Conservation (phyloP, 139 green algal species). For the Haematococcus lacustris region DNA sequence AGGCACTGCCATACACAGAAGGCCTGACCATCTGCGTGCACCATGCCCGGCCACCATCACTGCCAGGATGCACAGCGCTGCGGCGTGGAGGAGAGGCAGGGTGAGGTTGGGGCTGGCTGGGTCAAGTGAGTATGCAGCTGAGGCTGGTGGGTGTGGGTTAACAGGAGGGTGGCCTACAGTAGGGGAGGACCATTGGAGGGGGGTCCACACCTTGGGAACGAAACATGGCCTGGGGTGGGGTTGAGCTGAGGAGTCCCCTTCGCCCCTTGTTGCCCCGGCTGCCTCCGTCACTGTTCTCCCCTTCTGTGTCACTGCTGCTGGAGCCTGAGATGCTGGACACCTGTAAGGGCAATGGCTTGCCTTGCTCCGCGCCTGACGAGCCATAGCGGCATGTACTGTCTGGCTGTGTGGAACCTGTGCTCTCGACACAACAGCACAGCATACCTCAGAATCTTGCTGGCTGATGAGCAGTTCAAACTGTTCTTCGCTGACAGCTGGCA, state of each 20-base stretch:
- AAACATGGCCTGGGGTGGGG: constrained; percentile 7
- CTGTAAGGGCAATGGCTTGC: constrained; percentile 16
- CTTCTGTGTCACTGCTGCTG: constrained; percentile 26
- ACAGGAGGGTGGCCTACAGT: background rate
- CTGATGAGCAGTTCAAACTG: constrained; percentile 55
- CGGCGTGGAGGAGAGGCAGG: background rate
- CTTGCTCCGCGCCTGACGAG: background rate
- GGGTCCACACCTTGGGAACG: background rate
- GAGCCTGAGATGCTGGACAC: constrained; percentile 65
- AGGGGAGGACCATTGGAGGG: background rate
- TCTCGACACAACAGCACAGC: constrained; percentile 1
- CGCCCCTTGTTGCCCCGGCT: background rate
- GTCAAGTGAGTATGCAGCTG: background rate
- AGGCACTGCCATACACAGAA: constrained; percentile 65
- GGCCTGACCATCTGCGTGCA: constrained; percentile 28
- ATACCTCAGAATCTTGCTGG: constrained; percentile 35
- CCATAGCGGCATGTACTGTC: constrained; percentile 15
- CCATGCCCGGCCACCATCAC: background rate
- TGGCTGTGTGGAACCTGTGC: constrained; percentile 16
- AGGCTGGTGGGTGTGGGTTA: background rate
- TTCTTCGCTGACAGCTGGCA: constrained; percentile 45
- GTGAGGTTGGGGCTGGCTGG: background rate
- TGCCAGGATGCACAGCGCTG: background rate
- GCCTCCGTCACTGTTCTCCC: constrained; percentile 5
- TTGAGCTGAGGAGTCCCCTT: background rate